A percentile compares a stretch with the other conserved stretches of the same genome.
Conservation (phyloP, 2,329 filamentous ascomycete genomes). For the Hypoxylon sp. region DNA sequence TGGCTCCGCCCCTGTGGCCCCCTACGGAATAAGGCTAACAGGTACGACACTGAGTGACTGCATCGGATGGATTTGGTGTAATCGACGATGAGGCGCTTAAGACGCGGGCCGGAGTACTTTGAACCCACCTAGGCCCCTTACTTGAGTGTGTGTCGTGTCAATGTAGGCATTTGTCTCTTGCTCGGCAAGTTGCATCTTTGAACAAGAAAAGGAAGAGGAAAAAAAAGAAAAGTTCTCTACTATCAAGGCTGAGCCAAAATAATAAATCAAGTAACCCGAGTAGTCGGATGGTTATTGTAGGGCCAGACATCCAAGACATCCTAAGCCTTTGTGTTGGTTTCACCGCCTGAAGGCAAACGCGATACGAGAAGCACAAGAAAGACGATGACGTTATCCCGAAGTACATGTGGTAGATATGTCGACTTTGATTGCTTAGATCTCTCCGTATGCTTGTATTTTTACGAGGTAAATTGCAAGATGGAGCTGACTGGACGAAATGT, state of each 20-base stretch:
- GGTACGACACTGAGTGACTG: background rate
- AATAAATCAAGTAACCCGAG: background rate
- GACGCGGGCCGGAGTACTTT: background rate
- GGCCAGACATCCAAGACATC: background rate
- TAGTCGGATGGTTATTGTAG: background rate
- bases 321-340: background rate
- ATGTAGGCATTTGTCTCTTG: conserved; percentile 5
- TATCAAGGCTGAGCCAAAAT: background rate
- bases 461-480: too few species aligned
- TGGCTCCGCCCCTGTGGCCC: conserved; percentile 16
- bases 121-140: background rate
- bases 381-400: background rate
- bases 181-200: conserved; percentile 24
- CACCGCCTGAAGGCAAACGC: background rate
- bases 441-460: background rate
- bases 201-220: background rate
- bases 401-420: background rate
- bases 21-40: background rate
- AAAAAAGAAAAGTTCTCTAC: background rate
- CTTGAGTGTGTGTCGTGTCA: conserved; percentile 1
- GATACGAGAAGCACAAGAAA: background rate
- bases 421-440: background rate
- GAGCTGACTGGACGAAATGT: too few species aligned
- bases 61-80: conserved; percentile 11
- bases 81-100: conserved; percentile 9